These are phyloP conservation scores for Jimgerdemannia lactiflua DNA, from an alignment of 192 early-diverging fungal species.

Conservation along the genomic window DNA sequence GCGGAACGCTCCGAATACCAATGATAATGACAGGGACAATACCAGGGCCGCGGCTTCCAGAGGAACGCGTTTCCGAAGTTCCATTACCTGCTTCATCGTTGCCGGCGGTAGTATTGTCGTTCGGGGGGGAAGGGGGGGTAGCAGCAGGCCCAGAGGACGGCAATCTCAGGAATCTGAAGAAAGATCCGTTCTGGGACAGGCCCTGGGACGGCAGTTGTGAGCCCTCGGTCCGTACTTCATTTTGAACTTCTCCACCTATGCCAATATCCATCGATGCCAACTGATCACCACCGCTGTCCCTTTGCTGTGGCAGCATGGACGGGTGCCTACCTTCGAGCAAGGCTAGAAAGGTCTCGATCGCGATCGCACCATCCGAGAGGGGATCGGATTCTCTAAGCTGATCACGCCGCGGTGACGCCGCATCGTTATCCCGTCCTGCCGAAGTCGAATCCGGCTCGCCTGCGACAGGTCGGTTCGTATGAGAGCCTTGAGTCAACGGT, in stretches of 20 bases:
- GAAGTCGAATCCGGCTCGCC: not conserved
- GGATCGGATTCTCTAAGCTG: not conserved
- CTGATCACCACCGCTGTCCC: not conserved
- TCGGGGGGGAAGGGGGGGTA: not conserved
- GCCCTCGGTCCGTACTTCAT: not conserved
- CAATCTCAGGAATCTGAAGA: not conserved
- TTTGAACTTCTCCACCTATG: not conserved
- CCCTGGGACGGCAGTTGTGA: not conserved
- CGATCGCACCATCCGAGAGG: not conserved
- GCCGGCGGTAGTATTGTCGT: not conserved
- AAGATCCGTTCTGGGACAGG: not conserved
- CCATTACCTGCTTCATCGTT: not conserved
- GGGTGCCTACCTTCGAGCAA: not conserved
- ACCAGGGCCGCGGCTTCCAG: not conserved
- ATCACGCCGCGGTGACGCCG: not conserved
- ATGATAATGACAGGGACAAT: conserved; percentile 2
- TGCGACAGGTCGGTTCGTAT: not conserved
- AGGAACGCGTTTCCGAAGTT: not conserved
- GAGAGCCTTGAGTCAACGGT: not conserved
- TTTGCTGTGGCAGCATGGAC: not conserved
- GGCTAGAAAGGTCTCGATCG: not conserved
- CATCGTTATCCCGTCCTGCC: not conserved
- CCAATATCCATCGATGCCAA: not conserved
- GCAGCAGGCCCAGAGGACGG: not conserved
- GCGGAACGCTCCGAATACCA: conserved; percentile 3